Percentiles rank a stretch among this genome's conserved stretches.
These are phyloP conservation scores for Bipolaris gigantea DNA, from an alignment of 2,329 filamentous ascomycete genomes.

Conservation along the genomic window DNA sequence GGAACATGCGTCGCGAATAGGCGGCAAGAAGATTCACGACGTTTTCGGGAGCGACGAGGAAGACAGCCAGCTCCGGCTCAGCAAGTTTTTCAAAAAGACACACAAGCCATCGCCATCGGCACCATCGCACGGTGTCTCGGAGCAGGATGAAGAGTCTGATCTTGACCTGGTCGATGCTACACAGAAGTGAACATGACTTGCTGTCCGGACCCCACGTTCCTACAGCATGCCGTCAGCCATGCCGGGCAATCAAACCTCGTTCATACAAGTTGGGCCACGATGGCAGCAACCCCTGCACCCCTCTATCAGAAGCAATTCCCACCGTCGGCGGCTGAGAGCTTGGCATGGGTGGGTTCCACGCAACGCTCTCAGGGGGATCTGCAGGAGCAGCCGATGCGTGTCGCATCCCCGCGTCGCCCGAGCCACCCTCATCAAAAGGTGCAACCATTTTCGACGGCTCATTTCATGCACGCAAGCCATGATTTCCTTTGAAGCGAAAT, in stretches of 20 bases:
- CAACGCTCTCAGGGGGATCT: slow-evolving; percentile 16
- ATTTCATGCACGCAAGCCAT: neutral
- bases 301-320: slow-evolving; percentile 3
- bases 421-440: neutral
- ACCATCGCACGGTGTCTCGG: slow-evolving; percentile 15
- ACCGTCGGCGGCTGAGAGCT: slow-evolving; percentile 7
- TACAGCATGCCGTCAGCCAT: neutral
- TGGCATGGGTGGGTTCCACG: slow-evolving; percentile 3
- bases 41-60: slow-evolving; percentile 50
- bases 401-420: slow-evolving; percentile 1
- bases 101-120: slow-evolving; percentile 4
- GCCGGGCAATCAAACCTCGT: neutral
- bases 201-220: neutral
- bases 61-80: slow-evolving; percentile 51
- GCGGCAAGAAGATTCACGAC: slow-evolving; percentile 46
- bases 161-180: neutral
- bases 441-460: neutral
- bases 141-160: slow-evolving; percentile 10
- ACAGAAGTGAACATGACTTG: neutral
- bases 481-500: slow-evolving; percentile 1
- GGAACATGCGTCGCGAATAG: slow-evolving; percentile 69
- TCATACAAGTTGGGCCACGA: neutral
- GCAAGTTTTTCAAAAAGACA: slow-evolving; percentile 15
- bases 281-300: neutral
- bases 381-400: slow-evolving; percentile 8